Percentiles rank a stretch among this genome's conserved stretches.
These are phyloP conservation scores for Wickerhamomyces strasburgensis DNA, from an alignment of 805 yeast species.

Conservation along the genomic window DNA sequence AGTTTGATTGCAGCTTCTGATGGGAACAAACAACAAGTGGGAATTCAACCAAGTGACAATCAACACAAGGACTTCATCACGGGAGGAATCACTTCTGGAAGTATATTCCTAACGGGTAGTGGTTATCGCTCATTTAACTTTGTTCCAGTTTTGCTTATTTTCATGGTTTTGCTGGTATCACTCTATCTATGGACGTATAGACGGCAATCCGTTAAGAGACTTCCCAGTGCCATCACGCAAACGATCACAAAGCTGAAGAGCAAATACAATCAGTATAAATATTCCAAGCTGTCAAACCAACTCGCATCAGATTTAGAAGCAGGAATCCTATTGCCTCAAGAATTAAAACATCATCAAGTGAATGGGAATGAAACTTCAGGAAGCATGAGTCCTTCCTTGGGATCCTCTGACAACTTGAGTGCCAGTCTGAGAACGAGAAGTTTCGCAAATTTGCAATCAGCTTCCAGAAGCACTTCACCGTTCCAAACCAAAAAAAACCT, in stretches of 20 bases:
- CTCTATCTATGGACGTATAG: conserved; percentile 12
- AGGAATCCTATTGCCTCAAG: conserved; percentile 14
- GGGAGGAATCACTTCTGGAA: conserved; percentile 14
- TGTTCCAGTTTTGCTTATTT: conserved; percentile 9
- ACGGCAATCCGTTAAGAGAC: conserved; percentile 10
- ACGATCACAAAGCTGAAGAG: conserved; percentile 12
- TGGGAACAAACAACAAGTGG: conserved; percentile 9
- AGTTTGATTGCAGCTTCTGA: conserved; percentile 30
- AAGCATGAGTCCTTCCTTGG: conserved; percentile 19
- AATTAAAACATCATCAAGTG: conserved; percentile 4
- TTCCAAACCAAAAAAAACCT: conserved; percentile 14
- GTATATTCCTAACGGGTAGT: conserved; percentile 3
- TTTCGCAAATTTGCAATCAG: conserved; percentile 18
- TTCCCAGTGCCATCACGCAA: conserved; percentile 13
- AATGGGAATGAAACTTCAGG: conserved; percentile 15
- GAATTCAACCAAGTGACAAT: conserved; percentile 23
- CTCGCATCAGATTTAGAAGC: conserved; percentile 19
- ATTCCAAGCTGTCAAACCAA: conserved; percentile 17
- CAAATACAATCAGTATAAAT: conserved; percentile 17
- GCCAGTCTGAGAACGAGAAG: conserved; percentile 21
- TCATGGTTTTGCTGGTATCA: conserved; percentile 3
- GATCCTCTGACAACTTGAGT: conserved; percentile 6
- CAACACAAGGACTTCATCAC: conserved; percentile 19
- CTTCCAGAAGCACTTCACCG: conserved; percentile 2
- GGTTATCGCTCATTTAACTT: conserved; percentile 4